Base-by-base conservation (phyloP, 1,284 basidiomycete species). In the Nidula niveotomentosa region DNA sequence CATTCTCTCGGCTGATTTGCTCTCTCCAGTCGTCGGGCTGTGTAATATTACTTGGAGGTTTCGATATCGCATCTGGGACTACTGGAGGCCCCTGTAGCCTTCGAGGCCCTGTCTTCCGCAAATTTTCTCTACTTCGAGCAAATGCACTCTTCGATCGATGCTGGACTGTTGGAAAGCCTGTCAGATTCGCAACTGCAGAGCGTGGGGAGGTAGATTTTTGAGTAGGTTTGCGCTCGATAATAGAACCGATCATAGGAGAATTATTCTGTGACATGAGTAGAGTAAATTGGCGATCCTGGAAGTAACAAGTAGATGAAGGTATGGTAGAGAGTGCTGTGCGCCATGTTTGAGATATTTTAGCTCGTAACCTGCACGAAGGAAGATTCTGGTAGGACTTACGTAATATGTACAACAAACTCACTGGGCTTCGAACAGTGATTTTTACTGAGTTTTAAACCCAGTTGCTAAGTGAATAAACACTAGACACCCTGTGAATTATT, bases 121-220 rank as follows among this genome's bases (percentile, higher is more conserved):
- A 59, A 39, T 63, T 75, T 53, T 80, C 73, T 65, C 74, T 73
- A 43, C 68, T 75, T 8, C 79, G 78, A 5, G 80, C 72, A 69
- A 89, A 88, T 23, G 82, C 82, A 58, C 87, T 88, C 61, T 80
- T 80, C 23, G 79, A 85, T 50, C 86, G 75, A 63, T 88, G 86
- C 56, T 85, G 79, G 4, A 79, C 85, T 0, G 67, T 58, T 35
- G 86, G 86, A 66, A 88, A 88, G 1, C 85, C 82, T 43, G 70
- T 70, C 49, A 71, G 75, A 3, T 69, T 61, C 0, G 74, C 65
- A 6, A 57, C 56, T 23, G 73, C 68, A 39, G 64, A 61, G 41
- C 68, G 60, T 12, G 75, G 68, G 2, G 71, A 58, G 8, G 66
- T 51, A 9, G 68, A 57, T 0, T 74, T 60, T 10, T 65, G 60